Conservation (phyloP, 768 basidiomycete genomes). For the Cystofilobasidium bisporidii region DNA sequence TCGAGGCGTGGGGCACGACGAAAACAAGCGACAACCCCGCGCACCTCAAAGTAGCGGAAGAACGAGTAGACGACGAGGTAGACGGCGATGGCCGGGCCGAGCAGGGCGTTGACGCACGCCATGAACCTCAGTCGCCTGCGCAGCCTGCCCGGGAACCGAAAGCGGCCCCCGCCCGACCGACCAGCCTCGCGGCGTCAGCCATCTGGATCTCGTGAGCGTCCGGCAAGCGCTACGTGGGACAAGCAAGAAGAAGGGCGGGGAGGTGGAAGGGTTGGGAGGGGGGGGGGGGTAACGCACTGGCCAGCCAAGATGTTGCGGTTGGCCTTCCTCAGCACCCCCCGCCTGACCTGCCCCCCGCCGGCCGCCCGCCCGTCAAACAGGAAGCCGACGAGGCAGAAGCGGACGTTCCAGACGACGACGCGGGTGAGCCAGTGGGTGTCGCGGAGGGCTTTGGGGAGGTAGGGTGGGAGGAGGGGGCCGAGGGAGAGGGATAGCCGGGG, state of each 20-base stretch:
- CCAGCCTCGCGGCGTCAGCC: no score
- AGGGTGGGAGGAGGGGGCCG: constrained; percentile 13
- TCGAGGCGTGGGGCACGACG: no score
- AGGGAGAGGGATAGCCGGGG: not conserved
- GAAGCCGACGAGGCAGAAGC: constrained; percentile 91
- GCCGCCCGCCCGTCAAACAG: constrained; percentile 80
- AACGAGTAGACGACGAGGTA: constrained; percentile 98
- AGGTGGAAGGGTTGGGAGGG: no score
- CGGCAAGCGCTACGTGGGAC: no score
- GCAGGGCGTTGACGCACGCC: constrained; percentile 89
- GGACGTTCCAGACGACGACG: constrained; percentile 92
- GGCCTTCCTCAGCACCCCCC: constrained; percentile 69
- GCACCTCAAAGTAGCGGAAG: constrained; percentile 97
- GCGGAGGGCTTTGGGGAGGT: constrained; percentile 42
- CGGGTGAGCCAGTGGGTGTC: constrained; percentile 60
- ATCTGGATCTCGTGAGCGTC: no score
- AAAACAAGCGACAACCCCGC: constrained; percentile 31
- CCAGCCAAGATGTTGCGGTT: constrained; percentile 68
- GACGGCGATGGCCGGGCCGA: constrained; percentile 91
- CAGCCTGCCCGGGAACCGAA: constrained; percentile 52
- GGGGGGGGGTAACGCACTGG: constrained; percentile 65
- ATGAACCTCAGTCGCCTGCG: constrained; percentile 85
- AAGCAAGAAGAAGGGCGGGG: not conserved
- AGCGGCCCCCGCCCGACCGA: no score
- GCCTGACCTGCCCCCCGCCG: constrained; percentile 64